Conservation (phyloP, 2,329 filamentous ascomycete species). For the Coniochaeta sp. region DNA sequence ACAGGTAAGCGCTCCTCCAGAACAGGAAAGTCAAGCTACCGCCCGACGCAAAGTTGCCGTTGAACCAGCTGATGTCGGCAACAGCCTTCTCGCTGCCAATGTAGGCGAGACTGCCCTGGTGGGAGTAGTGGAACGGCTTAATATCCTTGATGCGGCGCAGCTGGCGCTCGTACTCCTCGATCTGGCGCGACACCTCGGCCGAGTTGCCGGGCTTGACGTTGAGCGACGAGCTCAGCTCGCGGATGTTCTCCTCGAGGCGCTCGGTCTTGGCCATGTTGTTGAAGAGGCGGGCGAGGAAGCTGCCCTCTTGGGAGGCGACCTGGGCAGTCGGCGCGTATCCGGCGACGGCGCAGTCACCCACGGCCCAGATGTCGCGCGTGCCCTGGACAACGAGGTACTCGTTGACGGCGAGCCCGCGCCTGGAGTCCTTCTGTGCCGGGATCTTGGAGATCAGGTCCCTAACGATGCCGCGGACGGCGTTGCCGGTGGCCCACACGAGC, state of each 20-base stretch:
- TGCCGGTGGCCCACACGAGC: slow-evolving; percentile 97
- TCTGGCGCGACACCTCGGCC: slow-evolving; percentile 64
- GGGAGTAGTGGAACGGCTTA: slow-evolving; percentile 96
- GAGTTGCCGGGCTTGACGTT: slow-evolving; percentile 58
- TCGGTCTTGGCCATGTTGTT: slow-evolving; percentile 99
- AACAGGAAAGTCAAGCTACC: slow-evolving; percentile 95
- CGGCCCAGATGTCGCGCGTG: slow-evolving; percentile 93
- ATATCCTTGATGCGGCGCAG: slow-evolving; percentile 86
- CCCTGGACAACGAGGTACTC: slow-evolving; percentile 98
- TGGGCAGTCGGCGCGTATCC: slow-evolving; percentile 97
- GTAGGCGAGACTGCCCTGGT: slow-evolving; percentile 94
- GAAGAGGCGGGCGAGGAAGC: slow-evolving; percentile 90
- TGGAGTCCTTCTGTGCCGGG: slow-evolving; percentile 89
- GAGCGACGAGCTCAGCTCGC: slow-evolving; percentile 55
- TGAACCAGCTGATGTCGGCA: slow-evolving; percentile 94
- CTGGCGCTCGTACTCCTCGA: slow-evolving; percentile 80
- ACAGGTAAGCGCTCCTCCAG: slow-evolving; percentile 96
- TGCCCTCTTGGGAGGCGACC: slow-evolving; percentile 91
- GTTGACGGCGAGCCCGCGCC: slow-evolving; percentile 91
- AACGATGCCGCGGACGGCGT: slow-evolving; percentile 82
- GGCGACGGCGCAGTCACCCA: slow-evolving; percentile 94
- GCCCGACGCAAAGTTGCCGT: slow-evolving; percentile 90
- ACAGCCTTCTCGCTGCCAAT: slow-evolving; percentile 96
- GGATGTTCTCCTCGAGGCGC: slow-evolving; percentile 68
- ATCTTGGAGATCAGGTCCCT: slow-evolving; percentile 89